These are phyloP conservation scores for Neofusicoccum parvum DNA, from an alignment of 2,329 filamentous ascomycete genomes.

Conservation along the genomic window DNA sequence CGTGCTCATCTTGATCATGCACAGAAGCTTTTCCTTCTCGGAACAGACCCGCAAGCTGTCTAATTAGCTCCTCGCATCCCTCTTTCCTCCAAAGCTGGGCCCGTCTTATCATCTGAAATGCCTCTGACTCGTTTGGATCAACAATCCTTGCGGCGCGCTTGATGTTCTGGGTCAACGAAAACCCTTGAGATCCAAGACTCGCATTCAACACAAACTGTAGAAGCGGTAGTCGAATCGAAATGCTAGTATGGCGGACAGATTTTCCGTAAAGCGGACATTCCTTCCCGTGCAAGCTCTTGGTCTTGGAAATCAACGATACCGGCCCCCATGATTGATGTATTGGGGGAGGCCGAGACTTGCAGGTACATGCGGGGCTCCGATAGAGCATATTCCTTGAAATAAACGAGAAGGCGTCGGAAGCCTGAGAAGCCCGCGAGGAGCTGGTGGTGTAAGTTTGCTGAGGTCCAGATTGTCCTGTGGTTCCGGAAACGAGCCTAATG, in stretches of 20 bases:
- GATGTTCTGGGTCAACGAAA: not conserved
- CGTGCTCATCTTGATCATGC: not conserved
- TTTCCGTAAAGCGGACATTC: not conserved
- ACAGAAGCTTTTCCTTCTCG: not conserved
- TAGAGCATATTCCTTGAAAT: not conserved
- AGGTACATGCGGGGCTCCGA: not conserved
- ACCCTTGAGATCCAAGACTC: not conserved
- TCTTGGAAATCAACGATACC: not conserved
- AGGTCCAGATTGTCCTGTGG: too few species aligned
- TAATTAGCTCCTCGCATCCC: accelerated
- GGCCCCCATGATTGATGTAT: not conserved
- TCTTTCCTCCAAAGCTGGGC: not conserved
- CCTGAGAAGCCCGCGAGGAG: not conserved
- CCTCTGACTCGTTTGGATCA: not conserved
- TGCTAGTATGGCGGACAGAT: not conserved
- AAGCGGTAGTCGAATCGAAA: not conserved
- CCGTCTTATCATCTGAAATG: not conserved
- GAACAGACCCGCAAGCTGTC: not conserved
- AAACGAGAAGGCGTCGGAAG: not conserved
- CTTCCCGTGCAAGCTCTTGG: not conserved
- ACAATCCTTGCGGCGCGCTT: not conserved
- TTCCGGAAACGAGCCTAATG: too few species aligned
- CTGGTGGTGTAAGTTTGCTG: not conserved
- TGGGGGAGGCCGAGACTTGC: not conserved
- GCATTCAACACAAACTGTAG: not conserved